A percentile compares a stretch with the other conserved stretches of the same genome.
Conservation (phyloP, 768 basidiomycete species). For the Termitomyces sp. region DNA sequence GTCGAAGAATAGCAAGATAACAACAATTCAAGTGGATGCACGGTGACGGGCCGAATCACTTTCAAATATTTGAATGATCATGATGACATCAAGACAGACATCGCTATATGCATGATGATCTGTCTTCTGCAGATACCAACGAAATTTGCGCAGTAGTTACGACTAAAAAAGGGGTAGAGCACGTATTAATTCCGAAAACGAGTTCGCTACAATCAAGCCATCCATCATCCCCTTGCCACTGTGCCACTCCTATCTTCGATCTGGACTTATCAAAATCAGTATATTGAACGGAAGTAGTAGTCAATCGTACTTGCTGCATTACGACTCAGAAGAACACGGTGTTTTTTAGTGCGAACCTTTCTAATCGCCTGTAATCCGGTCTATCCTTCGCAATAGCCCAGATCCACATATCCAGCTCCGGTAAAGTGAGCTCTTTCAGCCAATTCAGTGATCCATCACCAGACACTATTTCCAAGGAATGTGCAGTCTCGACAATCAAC, state of each 20-base stretch:
- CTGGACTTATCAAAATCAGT: background rate
- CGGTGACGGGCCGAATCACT: background rate
- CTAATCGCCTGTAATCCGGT: constrained; percentile 58
- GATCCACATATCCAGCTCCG: constrained; percentile 72
- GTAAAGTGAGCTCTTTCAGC: constrained; percentile 51
- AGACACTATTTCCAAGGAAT: constrained; percentile 21
- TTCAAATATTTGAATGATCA: background rate
- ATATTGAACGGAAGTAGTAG: background rate
- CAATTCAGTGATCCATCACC: constrained; percentile 30
- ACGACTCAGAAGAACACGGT: constrained; percentile 61
- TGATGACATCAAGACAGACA: background rate
- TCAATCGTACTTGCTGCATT: background rate
- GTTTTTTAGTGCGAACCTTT: constrained; percentile 58
- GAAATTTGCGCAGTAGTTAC: background rate
- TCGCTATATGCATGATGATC: too few species aligned
- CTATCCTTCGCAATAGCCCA: constrained; percentile 81
- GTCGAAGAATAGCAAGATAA: background rate
- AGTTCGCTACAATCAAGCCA: background rate
- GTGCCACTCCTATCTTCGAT: background rate
- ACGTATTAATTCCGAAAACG: background rate
- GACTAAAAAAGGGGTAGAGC: background rate
- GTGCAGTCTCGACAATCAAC: constrained; percentile 52
- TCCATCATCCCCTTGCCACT: background rate
- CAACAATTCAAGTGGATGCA: background rate
- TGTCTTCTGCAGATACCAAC: background rate